Base-by-base conservation (phyloP, 2,329 filamentous ascomycete genomes). In the Neonectria faginata region DNA sequence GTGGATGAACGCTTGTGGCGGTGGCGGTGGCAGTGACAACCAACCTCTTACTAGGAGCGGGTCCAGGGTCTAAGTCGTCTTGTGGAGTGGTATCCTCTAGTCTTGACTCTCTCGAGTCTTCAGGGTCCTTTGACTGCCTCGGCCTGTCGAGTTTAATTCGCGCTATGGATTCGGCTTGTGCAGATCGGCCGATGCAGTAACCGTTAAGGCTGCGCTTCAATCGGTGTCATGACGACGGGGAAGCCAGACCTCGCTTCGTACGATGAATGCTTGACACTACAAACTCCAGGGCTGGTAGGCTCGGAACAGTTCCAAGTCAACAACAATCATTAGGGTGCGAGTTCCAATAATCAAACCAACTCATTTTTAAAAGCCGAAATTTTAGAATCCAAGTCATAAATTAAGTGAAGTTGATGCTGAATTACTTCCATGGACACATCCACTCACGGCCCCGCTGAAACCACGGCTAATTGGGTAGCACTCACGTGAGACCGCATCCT, bases 401-500 rank as follows among this genome's bases (percentile, higher is more conserved):
- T 25, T 6, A 14, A 5, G 33, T 39, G 36, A n/a, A n/a, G 5
- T 12, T 8, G 36, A n/a, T 16, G 14, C 36, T 39, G 25, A 25
- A 25, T 39, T 39, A 16, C 16, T 8, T 5, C 16, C 14, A 36
- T 36, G 10, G 33, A 36, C 33, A 36, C 33, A 36, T 36, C 33
- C 33, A 4, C 33, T 41, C 20, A 48, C 7, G 12, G 25, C 7
- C 39, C 39, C 54, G 60, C 48, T 12, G 41, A 47, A 57, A 62
- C 41, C 18, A 29, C 51, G 42, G 44, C 50, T 36, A 55, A 60
- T 39, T 39, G 8, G 27, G 42, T 1, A 18, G 4, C 16, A 20
- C 12, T 50, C 62, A 64, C 62, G 62, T 64, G 62, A 52, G 29
- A 29, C 41, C 62, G 62, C 57, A 64, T 61, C 57, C 25, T 42